Evolutionary conservation across 495 filamentous ascomycete species (phyloP).

Genomic region (Hyaloscypha variabilis): DNA sequence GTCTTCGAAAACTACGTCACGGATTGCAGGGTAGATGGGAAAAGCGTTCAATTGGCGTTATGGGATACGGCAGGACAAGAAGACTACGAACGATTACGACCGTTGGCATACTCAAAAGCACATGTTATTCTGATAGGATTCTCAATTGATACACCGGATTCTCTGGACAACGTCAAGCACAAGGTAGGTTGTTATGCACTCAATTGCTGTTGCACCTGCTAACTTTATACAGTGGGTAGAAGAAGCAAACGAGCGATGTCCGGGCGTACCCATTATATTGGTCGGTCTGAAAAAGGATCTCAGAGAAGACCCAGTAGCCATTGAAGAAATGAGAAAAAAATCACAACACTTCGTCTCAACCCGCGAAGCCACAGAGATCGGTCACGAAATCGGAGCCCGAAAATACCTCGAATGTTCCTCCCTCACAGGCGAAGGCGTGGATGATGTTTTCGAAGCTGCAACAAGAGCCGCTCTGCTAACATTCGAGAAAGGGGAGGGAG

Average conservation of each 20-base stretch:
- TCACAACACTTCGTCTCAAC: slow-evolving; percentile 82
- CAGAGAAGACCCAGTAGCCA: slow-evolving; percentile 87
- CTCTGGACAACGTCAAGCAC: slow-evolving; percentile 96
- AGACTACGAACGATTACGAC: slow-evolving; percentile 95
- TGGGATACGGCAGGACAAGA: slow-evolving; percentile 99
- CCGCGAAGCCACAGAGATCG: slow-evolving; percentile 78
- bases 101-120: slow-evolving; percentile 94
- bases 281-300: slow-evolving; percentile 98
- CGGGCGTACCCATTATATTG: slow-evolving; percentile 90
- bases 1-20: slow-evolving; percentile 99
- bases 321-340: slow-evolving; percentile 97
- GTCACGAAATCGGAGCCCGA: slow-evolving; percentile 82
- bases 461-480: slow-evolving; percentile 92
- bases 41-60: slow-evolving; percentile 94
- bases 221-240: slow-evolving; percentile 76
- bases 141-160: slow-evolving; percentile 93
- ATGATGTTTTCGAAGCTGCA: slow-evolving; percentile 98
- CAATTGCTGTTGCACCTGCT: neutral
- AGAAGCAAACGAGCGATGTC: slow-evolving; percentile 94
- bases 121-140: slow-evolving; percentile 98
- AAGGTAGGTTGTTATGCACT: slow-evolving; percentile 60
- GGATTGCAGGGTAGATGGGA: slow-evolving; percentile 97
- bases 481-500: slow-evolving; percentile 83
- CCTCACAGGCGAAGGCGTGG: slow-evolving; percentile 95
- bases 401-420: slow-evolving; percentile 98